Base-by-base conservation (phyloP, 129 eudicot species). In the Lactuca sativa region DNA sequence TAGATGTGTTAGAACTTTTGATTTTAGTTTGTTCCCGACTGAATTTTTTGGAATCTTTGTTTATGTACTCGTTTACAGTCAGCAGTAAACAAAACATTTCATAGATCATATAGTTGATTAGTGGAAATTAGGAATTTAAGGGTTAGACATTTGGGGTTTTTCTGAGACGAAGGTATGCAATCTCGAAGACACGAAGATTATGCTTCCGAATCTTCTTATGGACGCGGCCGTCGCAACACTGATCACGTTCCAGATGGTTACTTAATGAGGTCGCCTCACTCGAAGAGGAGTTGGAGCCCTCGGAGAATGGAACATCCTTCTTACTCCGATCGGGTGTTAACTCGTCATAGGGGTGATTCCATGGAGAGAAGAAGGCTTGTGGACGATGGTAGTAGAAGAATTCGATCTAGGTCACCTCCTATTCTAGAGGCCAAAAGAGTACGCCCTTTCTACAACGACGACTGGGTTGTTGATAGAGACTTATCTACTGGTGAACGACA, bases 401-500 rank as follows among this genome's bases (percentile, higher is more conserved):
- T 71, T 10, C 68, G 84, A 34, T 75, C 84, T 6, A 76, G 82
- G 52, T 76, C 84, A 34, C 87, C 86, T 9, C 59, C 53, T 56
- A 38, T 44, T 48, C 65, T 54, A 55, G 78, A 66, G 31, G 70
- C 18, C 38, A 44, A 74, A 69, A 65, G 74, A 68, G 73, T 75
- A 48, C 80, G 82, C 38, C 56, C 78, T 33, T 21, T 56, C 15
- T 81, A 76, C 6, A 56, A 56, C 11, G 81, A 69, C 6, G 85
- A 77, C 56, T 70, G 59, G 76, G 72, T 64, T 72, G 4, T 13
- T 30, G 70, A 73, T 61, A 83, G 69, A 71, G 75, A 73, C 47
- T 73, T 70, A 6, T 48, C 66, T 16, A 48, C 61, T 32, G 64
- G 75, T 1, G 77, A 72, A 67, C 60, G 51, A 64, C 74, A 71